These are phyloP conservation scores for Silene latifolia DNA, from an alignment of 148 eudicot species.

Conservation along the genomic window DNA sequence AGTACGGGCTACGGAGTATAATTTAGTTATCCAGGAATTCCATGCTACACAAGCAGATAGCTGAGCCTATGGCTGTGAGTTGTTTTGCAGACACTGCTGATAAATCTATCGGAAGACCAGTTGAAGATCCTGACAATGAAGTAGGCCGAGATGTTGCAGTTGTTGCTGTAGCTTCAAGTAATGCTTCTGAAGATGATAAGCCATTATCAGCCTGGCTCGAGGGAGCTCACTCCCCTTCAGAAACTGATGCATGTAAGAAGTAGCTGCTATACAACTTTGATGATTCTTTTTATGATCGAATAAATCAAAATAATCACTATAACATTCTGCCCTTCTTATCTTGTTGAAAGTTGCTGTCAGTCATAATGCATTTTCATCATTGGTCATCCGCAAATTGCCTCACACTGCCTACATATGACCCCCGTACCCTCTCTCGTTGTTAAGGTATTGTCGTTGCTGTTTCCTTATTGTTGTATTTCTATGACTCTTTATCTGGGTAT, in stretches of 20 bases:
- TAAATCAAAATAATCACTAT: neutral
- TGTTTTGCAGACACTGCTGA: constrained; percentile 34
- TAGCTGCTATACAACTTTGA: neutral
- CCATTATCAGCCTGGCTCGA: constrained; percentile 68
- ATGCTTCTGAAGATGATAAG: constrained; percentile 49
- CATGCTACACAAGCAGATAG: neutral
- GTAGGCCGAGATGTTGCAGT: constrained; percentile 19
- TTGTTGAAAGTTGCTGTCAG: neutral
- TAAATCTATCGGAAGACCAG: constrained; percentile 19
- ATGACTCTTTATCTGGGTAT: constrained; percentile 25
- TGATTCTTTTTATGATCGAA: neutral
- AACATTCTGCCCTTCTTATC: neutral
- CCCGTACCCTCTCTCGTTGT: neutral
- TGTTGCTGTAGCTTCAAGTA: constrained; percentile 24
- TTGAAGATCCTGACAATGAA: constrained; percentile 25
- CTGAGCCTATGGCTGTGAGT: constrained; percentile 9
- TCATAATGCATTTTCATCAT: neutral
- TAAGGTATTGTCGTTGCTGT: neutral
- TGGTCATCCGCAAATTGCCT: neutral
- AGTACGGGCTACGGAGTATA: neutral
- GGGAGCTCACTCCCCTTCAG: constrained; percentile 36
- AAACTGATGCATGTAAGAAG: constrained; percentile 44
- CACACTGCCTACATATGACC: neutral
- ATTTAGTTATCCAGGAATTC: neutral
- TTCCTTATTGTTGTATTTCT: constrained; percentile 7